phyloP scores from a whole-genome alignment of 768 basidiomycete species.

The Ramaria sp. region DNA sequence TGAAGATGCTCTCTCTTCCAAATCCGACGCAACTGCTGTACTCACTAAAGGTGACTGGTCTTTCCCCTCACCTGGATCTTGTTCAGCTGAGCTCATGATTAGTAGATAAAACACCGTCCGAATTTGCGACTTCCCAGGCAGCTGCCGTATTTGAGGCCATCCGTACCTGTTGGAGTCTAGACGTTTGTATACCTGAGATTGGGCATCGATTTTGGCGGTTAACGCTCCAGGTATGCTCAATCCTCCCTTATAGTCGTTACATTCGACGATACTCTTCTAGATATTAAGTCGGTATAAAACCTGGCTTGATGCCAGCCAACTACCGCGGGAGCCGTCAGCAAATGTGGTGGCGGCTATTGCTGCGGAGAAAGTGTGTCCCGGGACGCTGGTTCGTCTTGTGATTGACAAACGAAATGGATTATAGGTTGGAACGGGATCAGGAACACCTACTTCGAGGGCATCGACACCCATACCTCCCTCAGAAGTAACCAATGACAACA shows the following conservation, averaged over 20 bases:
- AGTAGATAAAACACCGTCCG: neutral
- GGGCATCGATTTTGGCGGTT: constrained; percentile 84
- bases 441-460: constrained; percentile 30
- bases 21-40: constrained; percentile 22
- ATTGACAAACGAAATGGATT: neutral
- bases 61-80: neutral
- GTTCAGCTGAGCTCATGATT: neutral
- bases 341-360: constrained; percentile 24
- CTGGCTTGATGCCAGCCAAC: constrained; percentile 59
- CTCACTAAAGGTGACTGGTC: neutral
- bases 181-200: constrained; percentile 76
- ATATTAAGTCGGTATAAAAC: constrained; percentile 68
- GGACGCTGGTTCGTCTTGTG: neutral
- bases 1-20: constrained; percentile 50
- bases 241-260: neutral
- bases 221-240: constrained; percentile 60
- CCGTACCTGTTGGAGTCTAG: constrained; percentile 73
- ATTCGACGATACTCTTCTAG: constrained; percentile 25
- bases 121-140: constrained; percentile 48
- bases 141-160: constrained; percentile 63
- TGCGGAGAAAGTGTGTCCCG: constrained; percentile 23
- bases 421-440: constrained; percentile 11
- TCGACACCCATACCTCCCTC: constrained; percentile 39
- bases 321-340: constrained; percentile 28
- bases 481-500: constrained; percentile 43